Evolutionary conservation across 2,329 filamentous ascomycete genomes (phyloP).

Genomic region (Penicillium sp.): DNA sequence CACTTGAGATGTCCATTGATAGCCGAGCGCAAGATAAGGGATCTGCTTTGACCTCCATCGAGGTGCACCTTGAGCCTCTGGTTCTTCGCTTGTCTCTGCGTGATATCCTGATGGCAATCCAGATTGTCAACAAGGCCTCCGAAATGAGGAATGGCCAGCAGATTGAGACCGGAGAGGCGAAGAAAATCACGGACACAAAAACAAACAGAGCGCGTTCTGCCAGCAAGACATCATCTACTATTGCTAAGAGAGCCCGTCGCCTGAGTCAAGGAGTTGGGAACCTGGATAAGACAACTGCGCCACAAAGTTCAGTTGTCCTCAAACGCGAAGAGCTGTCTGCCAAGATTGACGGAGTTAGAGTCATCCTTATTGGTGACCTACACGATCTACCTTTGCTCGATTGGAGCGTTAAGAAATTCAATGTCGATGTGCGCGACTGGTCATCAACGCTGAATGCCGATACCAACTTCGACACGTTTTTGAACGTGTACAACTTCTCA

Average conservation of each 20-base stretch:
- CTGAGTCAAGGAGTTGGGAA: slow-evolving; percentile 42
- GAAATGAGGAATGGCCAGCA: slow-evolving; percentile 65
- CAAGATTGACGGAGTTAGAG: slow-evolving; percentile 79
- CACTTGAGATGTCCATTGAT: slow-evolving; percentile 84
- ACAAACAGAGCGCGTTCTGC: slow-evolving; percentile 49
- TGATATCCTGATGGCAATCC: slow-evolving; percentile 89
- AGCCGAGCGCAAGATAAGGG: slow-evolving; percentile 59
- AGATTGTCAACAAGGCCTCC: slow-evolving; percentile 86
- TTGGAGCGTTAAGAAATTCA: slow-evolving; percentile 87
- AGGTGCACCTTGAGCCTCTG: slow-evolving; percentile 84
- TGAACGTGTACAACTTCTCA: slow-evolving; percentile 98
- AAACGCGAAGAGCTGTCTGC: slow-evolving; percentile 80
- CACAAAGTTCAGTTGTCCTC: slow-evolving; percentile 52
- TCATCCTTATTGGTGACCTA: slow-evolving; percentile 91
- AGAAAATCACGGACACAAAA: slow-evolving; percentile 48
- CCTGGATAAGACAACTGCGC: slow-evolving; percentile 36
- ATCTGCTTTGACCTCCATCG: slow-evolving; percentile 69
- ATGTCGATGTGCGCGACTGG: slow-evolving; percentile 83
- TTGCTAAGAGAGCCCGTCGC: slow-evolving; percentile 45
- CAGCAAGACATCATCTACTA: slow-evolving; percentile 42
- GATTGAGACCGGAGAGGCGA: slow-evolving; percentile 53
- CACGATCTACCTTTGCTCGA: slow-evolving; percentile 96
- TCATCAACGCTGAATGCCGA: slow-evolving; percentile 82
- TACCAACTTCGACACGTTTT: slow-evolving; percentile 85
- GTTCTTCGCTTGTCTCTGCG: slow-evolving; percentile 86